Conservation (phyloP, 495 filamentous ascomycete species). For the Penicillium tannophilum region DNA sequence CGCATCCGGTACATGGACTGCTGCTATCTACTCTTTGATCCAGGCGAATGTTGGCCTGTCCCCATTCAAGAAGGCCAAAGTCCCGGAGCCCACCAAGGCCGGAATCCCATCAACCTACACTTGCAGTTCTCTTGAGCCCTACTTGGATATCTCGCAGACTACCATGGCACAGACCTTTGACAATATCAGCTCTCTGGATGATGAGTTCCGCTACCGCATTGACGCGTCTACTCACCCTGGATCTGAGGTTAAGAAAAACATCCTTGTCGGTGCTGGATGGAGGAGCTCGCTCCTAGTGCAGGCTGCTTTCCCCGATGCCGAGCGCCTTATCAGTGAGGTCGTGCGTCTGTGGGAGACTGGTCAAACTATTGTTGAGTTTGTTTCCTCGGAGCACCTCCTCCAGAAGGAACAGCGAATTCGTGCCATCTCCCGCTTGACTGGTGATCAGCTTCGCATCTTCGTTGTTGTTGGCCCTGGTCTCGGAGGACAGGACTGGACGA, state of each 20-base stretch:
- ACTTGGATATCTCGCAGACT: conserved; percentile 6
- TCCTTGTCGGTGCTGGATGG: not conserved
- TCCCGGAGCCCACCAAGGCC: not conserved
- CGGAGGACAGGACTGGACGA: conserved; percentile 2
- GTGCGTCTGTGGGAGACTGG: conserved; percentile 6
- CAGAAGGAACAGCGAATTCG: conserved; percentile 9
- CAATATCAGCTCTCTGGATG: not conserved
- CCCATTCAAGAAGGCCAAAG: not conserved
- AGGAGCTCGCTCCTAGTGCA: not conserved
- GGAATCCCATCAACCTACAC: not conserved
- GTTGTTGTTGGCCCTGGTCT: conserved; percentile 4
- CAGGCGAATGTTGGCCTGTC: conserved; percentile 2
- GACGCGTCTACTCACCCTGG: conserved; percentile 1
- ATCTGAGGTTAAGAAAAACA: conserved; percentile 7
- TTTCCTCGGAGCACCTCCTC: conserved; percentile 7
- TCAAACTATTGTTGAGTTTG: conserved; percentile 5
- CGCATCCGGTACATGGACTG: conserved; percentile 3
- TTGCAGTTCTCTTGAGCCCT: conserved; percentile 8
- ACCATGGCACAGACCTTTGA: conserved; percentile 9
- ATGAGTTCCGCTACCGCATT: not conserved
- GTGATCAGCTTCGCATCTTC: conserved; percentile 4
- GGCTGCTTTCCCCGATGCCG: conserved; percentile 9
- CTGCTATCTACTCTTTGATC: conserved; percentile 8
- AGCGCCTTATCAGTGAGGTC: not conserved
- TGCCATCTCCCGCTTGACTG: not conserved